Percentiles rank a stretch among this genome's conserved stretches.
Conservation (phyloP, 331 rosid species). For the Prunus yedoensis region DNA sequence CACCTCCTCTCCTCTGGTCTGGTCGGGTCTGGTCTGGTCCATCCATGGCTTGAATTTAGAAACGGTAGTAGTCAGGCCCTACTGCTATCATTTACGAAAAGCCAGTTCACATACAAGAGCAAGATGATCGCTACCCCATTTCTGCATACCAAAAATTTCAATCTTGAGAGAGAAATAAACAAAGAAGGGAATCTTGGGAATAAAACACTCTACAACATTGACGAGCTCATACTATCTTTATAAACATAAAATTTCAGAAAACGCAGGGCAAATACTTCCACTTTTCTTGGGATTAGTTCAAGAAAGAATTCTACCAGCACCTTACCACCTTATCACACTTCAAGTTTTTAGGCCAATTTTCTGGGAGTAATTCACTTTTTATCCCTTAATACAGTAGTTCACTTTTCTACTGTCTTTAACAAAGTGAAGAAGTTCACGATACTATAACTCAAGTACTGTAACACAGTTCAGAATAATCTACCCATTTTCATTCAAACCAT, state of each 20-base stretch:
- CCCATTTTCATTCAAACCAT: too few relatives aligned
- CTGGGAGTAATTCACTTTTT: background rate
- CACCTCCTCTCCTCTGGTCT: too few relatives aligned
- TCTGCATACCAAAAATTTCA: conserved; percentile 42
- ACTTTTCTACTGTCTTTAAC: background rate
- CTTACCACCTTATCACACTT: background rate
- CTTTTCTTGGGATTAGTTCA: too few relatives aligned
- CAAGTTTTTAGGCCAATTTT: background rate
- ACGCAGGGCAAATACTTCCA: too few relatives aligned
- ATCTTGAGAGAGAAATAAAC: conserved; percentile 11
- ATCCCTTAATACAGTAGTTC: background rate
- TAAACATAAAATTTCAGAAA: background rate
- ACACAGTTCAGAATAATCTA: too few relatives aligned
- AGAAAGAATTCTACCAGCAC: too few relatives aligned
- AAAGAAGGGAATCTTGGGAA: background rate
- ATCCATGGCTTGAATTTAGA: background rate
- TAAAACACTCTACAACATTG: background rate
- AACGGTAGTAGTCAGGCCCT: conserved; percentile 8
- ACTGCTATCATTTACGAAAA: conserved; percentile 36
- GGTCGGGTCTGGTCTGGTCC: too few relatives aligned
- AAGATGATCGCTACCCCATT: conserved; percentile 87
- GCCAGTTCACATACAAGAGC: conserved; percentile 82
- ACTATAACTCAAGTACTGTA: background rate
- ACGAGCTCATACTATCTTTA: background rate
- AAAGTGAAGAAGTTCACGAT: background rate